Conservation (phyloP, 306 rosid species). For the Trifolium subterraneum region DNA sequence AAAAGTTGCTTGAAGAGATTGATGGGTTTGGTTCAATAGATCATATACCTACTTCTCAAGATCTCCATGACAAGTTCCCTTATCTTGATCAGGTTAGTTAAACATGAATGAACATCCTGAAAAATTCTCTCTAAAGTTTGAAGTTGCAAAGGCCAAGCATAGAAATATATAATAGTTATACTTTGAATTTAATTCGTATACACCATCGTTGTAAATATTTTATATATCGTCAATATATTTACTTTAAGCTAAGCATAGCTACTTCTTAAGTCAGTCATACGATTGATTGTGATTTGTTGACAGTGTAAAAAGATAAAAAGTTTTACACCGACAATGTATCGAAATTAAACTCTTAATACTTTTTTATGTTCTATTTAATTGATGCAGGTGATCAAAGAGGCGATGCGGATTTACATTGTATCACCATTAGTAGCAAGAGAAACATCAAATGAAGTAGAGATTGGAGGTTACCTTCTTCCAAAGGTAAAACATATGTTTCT, state of each 20-base stretch:
- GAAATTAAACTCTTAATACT: background rate
- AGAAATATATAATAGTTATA: too few relatives aligned
- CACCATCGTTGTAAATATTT: too few relatives aligned
- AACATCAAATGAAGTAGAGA: slow-evolving; percentile 74
- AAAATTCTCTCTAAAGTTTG: background rate
- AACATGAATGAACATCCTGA: background rate
- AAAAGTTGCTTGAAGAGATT: slow-evolving; percentile 70
- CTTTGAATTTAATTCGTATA: too few relatives aligned
- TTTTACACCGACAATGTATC: background rate
- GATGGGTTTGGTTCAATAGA: slow-evolving; percentile 68
- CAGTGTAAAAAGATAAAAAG: background rate
- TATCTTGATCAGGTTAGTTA: slow-evolving; percentile 79
- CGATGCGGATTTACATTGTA: slow-evolving; percentile 79
- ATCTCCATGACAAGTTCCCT: slow-evolving; percentile 79
- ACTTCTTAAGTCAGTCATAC: background rate
- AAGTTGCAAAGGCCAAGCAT: too few relatives aligned
- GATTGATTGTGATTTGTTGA: background rate
- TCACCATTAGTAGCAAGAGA: slow-evolving; percentile 96
- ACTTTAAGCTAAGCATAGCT: background rate
- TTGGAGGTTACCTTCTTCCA: slow-evolving; percentile 92
- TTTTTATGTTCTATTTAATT: background rate
- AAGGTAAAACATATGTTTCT: slow-evolving; percentile 54
- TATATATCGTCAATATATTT: too few relatives aligned
- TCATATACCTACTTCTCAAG: slow-evolving; percentile 61
- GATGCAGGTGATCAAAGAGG: slow-evolving; percentile 85